Evolutionary conservation across 2,329 filamentous ascomycete genomes (phyloP).

Genomic region (Colletotrichum scovillei): DNA sequence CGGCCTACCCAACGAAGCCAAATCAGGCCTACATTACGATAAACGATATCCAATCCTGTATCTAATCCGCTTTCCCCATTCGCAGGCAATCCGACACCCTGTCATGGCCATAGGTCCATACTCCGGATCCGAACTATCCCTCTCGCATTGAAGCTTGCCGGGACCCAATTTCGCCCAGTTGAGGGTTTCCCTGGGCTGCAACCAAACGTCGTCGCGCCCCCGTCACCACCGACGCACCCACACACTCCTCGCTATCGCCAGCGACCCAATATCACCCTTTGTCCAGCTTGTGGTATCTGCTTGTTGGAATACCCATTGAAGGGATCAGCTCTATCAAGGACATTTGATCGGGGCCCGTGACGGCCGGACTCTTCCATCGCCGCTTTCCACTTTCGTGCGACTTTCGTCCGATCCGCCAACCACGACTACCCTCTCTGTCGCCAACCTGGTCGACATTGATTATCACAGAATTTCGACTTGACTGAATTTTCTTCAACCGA

Average conservation of each 20-base stretch:
- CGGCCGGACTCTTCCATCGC: conserved; percentile 12
- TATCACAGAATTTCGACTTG: conserved; percentile 9
- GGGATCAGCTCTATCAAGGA: neutral
- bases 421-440: conserved; percentile 23
- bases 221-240: conserved; percentile 11
- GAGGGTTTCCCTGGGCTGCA: conserved; percentile 32
- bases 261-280: neutral
- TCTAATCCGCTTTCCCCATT: conserved; percentile 15
- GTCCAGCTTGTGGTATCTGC: neutral
- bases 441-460: conserved; percentile 35
- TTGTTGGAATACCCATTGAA: neutral
- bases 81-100: conserved; percentile 7
- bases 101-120: conserved; percentile 30
- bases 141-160: conserved; percentile 31
- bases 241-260: conserved; percentile 11
- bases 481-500: neutral
- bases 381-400: neutral
- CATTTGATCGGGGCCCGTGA: conserved; percentile 26
- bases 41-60: conserved; percentile 27
- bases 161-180: conserved; percentile 26
- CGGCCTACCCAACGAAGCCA: conserved; percentile 18
- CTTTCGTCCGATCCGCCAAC: conserved; percentile 33
- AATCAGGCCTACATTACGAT: conserved; percentile 25
- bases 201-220: conserved; percentile 25
- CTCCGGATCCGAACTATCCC: conserved; percentile 20